Evolutionary conservation across 768 basidiomycete genomes (phyloP).

Genomic region (Phanerodontia chrysosporium): DNA sequence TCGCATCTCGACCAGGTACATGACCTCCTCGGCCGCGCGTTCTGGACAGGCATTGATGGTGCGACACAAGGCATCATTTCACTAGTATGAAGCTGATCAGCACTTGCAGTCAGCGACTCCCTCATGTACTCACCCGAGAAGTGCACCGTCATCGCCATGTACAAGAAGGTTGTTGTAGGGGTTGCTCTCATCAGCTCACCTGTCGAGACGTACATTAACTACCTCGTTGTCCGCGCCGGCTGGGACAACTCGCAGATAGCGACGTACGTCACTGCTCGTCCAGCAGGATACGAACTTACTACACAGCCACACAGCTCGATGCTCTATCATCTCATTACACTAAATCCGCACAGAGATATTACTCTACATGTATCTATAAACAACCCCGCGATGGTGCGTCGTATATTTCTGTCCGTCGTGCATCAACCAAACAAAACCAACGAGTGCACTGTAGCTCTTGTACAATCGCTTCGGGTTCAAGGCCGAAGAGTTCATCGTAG

Average conservation of each 20-base stretch:
- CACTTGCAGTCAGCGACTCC: conserved; percentile 59
- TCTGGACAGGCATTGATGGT: conserved; percentile 82
- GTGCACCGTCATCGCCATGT: conserved; percentile 72
- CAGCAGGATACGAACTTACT: not conserved
- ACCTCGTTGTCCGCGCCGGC: conserved; percentile 70
- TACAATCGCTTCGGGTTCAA: conserved; percentile 90
- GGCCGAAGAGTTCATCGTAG: conserved; percentile 77
- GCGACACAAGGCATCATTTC: conserved; percentile 13
- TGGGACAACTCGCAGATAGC: conserved; percentile 82
- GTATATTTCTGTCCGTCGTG: not conserved
- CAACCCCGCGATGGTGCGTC: conserved; percentile 53
- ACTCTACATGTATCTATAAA: conserved; percentile 81
- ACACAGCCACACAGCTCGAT: conserved; percentile 46
- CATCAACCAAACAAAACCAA: no score
- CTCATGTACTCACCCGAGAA: conserved; percentile 65
- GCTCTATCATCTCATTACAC: conserved; percentile 69
- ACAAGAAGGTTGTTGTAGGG: conserved; percentile 69
- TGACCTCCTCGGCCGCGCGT: conserved; percentile 59
- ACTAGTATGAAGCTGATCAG: conserved; percentile 6
- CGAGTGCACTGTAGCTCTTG: conserved; percentile 43
- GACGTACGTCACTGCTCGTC: conserved; percentile 42
- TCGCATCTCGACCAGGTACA: conserved; percentile 68
- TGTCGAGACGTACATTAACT: conserved; percentile 78
- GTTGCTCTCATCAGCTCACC: conserved; percentile 76
- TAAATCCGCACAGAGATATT: conserved; percentile 73